Evolutionary conservation across 495 filamentous ascomycete genomes (phyloP).

Genomic region (Extremus antarcticus): DNA sequence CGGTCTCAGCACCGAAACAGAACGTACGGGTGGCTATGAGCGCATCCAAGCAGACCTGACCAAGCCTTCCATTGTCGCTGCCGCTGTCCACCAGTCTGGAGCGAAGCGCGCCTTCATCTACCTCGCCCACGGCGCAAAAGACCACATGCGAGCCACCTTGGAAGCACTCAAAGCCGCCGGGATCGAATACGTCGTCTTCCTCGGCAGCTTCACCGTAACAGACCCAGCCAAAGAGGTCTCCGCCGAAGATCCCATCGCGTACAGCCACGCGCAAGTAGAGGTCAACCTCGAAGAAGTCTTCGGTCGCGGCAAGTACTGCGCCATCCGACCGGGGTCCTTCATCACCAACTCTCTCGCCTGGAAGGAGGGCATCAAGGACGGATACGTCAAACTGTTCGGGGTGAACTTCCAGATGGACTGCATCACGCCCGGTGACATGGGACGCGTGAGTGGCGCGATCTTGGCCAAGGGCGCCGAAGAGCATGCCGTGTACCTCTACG

Average conservation of each 20-base stretch:
- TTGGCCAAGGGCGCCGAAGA: neutral
- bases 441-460: neutral
- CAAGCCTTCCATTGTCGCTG: neutral
- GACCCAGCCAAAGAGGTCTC: neutral
- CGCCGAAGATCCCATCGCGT: neutral
- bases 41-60: neutral
- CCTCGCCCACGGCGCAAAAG: neutral
- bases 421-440: neutral
- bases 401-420: neutral
- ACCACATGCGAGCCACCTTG: neutral
- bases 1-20: neutral
- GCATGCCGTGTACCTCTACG: neutral
- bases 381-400: neutral
- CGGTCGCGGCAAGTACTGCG: neutral
- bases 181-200: neutral
- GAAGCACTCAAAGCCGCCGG: neutral
- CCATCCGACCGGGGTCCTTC: neutral
- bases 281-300: neutral
- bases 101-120: neutral
- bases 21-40: neutral
- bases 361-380: neutral
- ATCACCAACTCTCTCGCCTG: neutral
- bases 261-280: neutral
- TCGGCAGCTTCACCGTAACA: neutral
- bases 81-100: neutral